Evolutionary conservation across 768 basidiomycete species (phyloP).

Genomic region (Kwoniella sp.): DNA sequence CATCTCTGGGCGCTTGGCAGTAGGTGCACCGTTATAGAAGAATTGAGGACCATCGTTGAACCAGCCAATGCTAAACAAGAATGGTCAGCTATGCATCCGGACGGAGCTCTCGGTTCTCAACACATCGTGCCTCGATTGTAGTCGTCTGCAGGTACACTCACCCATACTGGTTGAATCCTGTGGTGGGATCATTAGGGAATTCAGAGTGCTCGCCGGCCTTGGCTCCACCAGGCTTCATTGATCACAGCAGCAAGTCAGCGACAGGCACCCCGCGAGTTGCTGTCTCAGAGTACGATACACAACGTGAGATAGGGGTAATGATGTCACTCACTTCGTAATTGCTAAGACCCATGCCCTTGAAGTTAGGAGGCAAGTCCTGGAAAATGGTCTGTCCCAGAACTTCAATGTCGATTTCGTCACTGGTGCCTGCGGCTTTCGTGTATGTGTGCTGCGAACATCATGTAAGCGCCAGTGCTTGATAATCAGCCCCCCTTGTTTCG

Average conservation of each 20-base stretch:
- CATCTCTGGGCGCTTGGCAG: neutral
- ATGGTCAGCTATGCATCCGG: too few relatives aligned
- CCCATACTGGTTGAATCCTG: constrained; percentile 9
- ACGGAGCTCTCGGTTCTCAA: too few relatives aligned
- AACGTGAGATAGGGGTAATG: too few relatives aligned
- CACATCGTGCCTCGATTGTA: too few relatives aligned
- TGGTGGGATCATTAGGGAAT: constrained; percentile 1
- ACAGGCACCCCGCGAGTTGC: too few relatives aligned
- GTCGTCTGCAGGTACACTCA: too few relatives aligned
- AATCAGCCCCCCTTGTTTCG: too few relatives aligned
- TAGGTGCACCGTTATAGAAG: constrained; percentile 6
- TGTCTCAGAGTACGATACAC: too few relatives aligned
- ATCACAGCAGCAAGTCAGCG: too few relatives aligned
- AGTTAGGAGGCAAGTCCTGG: neutral
- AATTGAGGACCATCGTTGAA: neutral
- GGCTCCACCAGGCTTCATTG: neutral
- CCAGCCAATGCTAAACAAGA: constrained; percentile 7
- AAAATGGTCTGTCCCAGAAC: constrained; percentile 1
- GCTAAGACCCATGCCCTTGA: constrained; percentile 4
- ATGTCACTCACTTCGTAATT: constrained; percentile 14
- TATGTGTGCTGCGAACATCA: constrained; percentile 4
- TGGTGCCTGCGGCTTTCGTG: neutral
- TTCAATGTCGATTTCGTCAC: constrained; percentile 11
- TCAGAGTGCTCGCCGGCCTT: constrained; percentile 2
- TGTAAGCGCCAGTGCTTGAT: too few relatives aligned